Base-by-base conservation (phyloP, 208 protist species). In the Trypanosoma grayi region DNA sequence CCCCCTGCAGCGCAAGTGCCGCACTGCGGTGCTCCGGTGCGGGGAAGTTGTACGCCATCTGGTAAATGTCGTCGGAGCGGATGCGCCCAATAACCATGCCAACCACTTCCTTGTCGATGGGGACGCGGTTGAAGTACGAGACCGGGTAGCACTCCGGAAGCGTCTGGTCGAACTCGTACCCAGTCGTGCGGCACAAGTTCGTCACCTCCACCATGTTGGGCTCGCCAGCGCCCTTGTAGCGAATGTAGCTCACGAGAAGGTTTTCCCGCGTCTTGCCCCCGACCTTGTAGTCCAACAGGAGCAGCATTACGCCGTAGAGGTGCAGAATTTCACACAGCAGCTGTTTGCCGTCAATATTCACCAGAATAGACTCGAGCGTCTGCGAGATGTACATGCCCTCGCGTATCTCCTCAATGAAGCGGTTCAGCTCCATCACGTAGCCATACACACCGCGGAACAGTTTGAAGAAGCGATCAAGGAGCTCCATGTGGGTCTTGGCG, bases 271-370 rank as follows among this genome's bases (percentile, higher is more conserved):
- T 83, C 10, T 66, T 65, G 14, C 98, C 97, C 18, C 92, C 90
- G 46, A 99, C 94, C 18, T 87, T 83, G 45, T 81, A 65, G 63
- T 99, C 98, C 24, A 99, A 58, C 46, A 98, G 69, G 10, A 98
- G 75, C 16, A 99, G 78, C 93, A 99, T 98, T 10, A 98, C 85
- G 44, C 97, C 98, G 77, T 98, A 99, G 24, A 99, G 77, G 51
- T 95, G 85, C n/a, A 94, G 66, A 50, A 90, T 70, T 67, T 96
- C 89, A 47, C 87, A 92, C 30, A 99, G 62, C 4, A 99, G 80
- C 80, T 99, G 98, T 67, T 97, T 95, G 13, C 98, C 98, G 55
- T 99, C 95, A 28, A 81, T 58, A 60, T 98, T 90, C 27, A 87
- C 71, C 2, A 99, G 77, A 33, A 99, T 80, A 2, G 70, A 85